Evolutionary conservation across 192 early-diverging fungal genomes (phyloP).

Genomic region (Mycoemilia scoparia): DNA sequence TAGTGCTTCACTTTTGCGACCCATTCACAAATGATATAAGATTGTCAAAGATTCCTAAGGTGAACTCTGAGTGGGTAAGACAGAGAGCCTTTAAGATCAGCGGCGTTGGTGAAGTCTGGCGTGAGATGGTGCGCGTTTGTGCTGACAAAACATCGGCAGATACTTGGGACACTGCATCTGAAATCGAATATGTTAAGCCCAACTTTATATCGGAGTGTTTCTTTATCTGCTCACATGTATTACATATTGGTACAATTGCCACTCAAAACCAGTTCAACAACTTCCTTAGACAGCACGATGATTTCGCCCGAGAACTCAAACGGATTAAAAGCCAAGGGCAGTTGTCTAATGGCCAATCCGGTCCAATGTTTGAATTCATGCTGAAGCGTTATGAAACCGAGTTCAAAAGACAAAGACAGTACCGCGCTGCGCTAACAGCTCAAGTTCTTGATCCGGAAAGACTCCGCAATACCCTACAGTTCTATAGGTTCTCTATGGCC

Average conservation of each 20-base stretch:
- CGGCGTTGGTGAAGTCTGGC: conserved; percentile 24
- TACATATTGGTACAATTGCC: conserved; percentile 67
- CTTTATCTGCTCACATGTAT: conserved; percentile 51
- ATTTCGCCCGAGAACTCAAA: conserved; percentile 47
- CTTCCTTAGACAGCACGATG: conserved; percentile 45
- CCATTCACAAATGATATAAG: conserved; percentile 62
- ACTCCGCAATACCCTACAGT: conserved; percentile 45
- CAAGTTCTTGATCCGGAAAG: conserved; percentile 55
- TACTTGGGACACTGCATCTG: conserved; percentile 17
- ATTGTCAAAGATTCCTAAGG: conserved; percentile 54
- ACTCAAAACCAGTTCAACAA: conserved; percentile 47
- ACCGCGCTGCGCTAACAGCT: conserved; percentile 54
- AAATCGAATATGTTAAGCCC: no score
- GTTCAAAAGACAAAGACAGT: conserved; percentile 45
- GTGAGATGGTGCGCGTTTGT: conserved; percentile 63
- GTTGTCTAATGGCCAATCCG: conserved; percentile 7
- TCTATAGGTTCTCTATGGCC: conserved; percentile 80
- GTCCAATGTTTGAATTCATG: conserved; percentile 16
- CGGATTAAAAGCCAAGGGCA: conserved; percentile 20
- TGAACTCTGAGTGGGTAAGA: conserved; percentile 57
- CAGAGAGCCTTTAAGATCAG: conserved; percentile 29
- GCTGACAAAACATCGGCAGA: conserved; percentile 51
- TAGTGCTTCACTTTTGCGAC: conserved; percentile 52
- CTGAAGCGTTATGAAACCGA: conserved; percentile 44
- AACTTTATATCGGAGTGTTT: conserved; percentile 89